Percentiles rank a stretch among this genome's conserved stretches.
phyloP scores from a whole-genome alignment of 2,329 filamentous ascomycete genomes.

The Talaromyces marneffei region DNA sequence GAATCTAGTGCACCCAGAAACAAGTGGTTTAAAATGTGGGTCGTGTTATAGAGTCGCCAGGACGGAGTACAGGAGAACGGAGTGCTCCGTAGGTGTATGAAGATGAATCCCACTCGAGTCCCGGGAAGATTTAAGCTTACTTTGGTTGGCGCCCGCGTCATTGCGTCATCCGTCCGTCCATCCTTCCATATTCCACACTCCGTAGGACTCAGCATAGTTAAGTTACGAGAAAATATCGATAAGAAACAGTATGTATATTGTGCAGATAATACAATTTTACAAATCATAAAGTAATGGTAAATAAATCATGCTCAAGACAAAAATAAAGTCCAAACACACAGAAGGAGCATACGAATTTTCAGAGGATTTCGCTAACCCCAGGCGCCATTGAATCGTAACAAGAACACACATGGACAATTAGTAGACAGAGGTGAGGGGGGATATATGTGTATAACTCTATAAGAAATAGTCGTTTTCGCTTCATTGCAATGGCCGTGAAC shows the following conservation, averaged over 20 bases:
- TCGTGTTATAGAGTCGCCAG: neutral
- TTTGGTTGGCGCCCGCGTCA: neutral
- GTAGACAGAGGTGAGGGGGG: neutral
- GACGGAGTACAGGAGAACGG: too few species aligned
- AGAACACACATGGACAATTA: neutral
- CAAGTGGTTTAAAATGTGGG: neutral
- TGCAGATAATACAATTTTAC: conserved; percentile 3
- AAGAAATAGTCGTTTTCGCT: neutral
- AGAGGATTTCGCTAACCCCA: neutral
- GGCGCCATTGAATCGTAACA: conserved; percentile 1
- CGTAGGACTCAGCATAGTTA: too few species aligned
- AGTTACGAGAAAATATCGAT: too few species aligned
- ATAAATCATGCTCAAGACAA: neutral
- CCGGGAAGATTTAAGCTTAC: neutral
- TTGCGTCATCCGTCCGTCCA: conserved; percentile 3
- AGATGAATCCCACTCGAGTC: neutral
- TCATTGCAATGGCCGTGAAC: conserved; percentile 38
- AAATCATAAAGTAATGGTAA: neutral
- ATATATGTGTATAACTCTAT: neutral
- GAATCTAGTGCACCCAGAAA: too few species aligned
- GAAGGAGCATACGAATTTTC: neutral
- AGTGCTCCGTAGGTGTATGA: too few species aligned
- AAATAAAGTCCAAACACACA: neutral
- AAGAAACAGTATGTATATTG: conserved; percentile 1
- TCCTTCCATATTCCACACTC: too few species aligned